Base-by-base conservation (phyloP, 257 asterid genomes). In the Lavandula angustifolia region DNA sequence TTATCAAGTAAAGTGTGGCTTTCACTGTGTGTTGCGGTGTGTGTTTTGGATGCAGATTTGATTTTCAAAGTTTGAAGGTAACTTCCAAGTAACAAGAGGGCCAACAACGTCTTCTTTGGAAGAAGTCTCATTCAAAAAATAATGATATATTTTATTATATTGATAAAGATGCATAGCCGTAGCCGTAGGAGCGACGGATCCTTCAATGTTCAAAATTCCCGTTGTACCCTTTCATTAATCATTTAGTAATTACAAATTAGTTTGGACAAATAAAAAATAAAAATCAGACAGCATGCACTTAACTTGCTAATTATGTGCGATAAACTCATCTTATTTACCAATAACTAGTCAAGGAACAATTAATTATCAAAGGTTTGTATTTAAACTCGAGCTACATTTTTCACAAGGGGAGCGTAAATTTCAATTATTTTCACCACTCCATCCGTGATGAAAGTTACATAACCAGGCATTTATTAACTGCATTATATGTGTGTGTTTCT, bases 71-170 rank as follows among this genome's bases (percentile, higher is more conserved):
- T 37, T 65, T 47, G 51, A 64, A 74, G 77, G 70, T 49, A 67
- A 78, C 66, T 80, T 77, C 70, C 79, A 72, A 75, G 75, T 69
- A 78, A 70, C 64, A 73, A 58, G 57, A 54, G 51, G 51, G 66
- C 60, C 67, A 77, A 84, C 67, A 77, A 84, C 91, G 87, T 84
- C 87, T 84, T 62, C 73, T 76, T 82, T 61, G 67, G 55, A 47
- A 52, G 55, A 47, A 52, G 38, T 75, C 54, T 5, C 70, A 71
- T 79, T 78, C 79, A 79, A 82, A 75, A 64, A 49, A 54, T 57
- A 9, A 8, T 72, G 54, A 0, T 6, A 0, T 6, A 3, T 16
- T 22, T 52, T 6, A 7, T 63, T 61, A 51, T 56, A 71, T 43
- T 69, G 69, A 54, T 17, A 38, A 56, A 34, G 70, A 52, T 54